phyloP scores from a whole-genome alignment of 306 rosid genomes.

The Quercus aquifolioides region DNA sequence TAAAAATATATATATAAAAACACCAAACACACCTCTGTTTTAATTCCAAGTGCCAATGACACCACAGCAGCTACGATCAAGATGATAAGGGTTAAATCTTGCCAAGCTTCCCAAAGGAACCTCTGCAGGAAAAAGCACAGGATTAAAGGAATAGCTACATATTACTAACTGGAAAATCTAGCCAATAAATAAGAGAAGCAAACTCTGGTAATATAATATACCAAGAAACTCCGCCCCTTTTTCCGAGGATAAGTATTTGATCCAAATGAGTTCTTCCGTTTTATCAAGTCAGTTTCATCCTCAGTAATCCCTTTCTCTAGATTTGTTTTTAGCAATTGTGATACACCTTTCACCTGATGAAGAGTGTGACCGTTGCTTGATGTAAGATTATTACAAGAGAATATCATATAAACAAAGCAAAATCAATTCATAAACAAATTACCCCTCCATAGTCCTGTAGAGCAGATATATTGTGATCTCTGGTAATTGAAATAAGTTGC shows the following conservation, averaged over 20 bases:
- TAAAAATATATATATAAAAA: neutral
- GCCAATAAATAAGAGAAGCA: neutral
- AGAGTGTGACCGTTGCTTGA: conserved; percentile 8
- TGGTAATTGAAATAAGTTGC: conserved; percentile 66
- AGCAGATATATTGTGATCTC: conserved; percentile 53
- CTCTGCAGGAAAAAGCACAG: conserved; percentile 47
- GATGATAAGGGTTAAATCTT: conserved; percentile 89
- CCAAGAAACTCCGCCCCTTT: conserved; percentile 86
- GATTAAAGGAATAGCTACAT: conserved; percentile 6
- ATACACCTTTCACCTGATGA: conserved; percentile 67
- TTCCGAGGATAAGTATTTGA: conserved; percentile 94
- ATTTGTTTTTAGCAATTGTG: conserved; percentile 55
- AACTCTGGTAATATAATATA: conserved; percentile 16
- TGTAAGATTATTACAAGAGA: conserved; percentile 5
- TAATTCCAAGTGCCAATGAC: conserved; percentile 79
- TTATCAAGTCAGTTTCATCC: conserved; percentile 50
- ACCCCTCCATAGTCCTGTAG: conserved; percentile 84
- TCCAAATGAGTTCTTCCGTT: conserved; percentile 69
- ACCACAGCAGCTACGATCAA: conserved; percentile 85
- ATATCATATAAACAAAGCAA: neutral
- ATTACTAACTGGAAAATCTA: neutral
- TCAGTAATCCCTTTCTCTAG: conserved; percentile 66
- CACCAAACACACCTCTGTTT: conserved; percentile 66
- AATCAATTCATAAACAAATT: conserved; percentile 20
- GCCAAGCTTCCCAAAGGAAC: conserved; percentile 99